Base-by-base conservation (phyloP, 2,329 filamentous ascomycete species). In the Colletotrichum sp. region DNA sequence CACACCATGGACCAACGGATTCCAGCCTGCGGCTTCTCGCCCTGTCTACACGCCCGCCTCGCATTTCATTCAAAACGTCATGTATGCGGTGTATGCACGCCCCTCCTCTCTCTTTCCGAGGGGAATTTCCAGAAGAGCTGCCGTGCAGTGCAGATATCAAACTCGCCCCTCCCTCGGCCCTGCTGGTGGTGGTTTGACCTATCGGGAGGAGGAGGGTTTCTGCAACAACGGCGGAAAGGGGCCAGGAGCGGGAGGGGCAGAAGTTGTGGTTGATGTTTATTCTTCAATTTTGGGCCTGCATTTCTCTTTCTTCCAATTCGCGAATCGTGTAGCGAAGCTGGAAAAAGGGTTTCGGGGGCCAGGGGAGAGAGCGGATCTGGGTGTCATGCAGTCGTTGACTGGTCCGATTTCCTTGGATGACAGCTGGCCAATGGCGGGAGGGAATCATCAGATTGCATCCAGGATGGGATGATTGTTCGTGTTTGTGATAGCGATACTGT, bases 261-360 rank as follows among this genome's bases (percentile, higher is more conserved):
- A n/a, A 59, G 55, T n/a, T 59, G 24, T 30, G 21, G 55, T 18
- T 10, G 18, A 26, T 18, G 30, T 61, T n/a, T 8, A 34, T 43
- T 43, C 36, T 61, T 34, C 32, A 61, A 63, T 70, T 70, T 70
- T 21, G 34, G 26, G 10, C 26, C 18, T 63, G 68, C 68, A 52
- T 55, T 52, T 21, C 32, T 52, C 43, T 52, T 52, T 70, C 21
- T 18, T 26, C n/a, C 36, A 70, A 63, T 70, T 70, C 68, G 34
- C 39, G 68, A 63, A 70, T 70, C 57, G 68, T 70, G 57, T 70
- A 70, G 68, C 57, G 68, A 70, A 69, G n/a, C 21, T 32, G 32
- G 21, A 6, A 24, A 28, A 43, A 63, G 57, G 68, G 36, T 63
- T 70, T 55, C 48, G n/a, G 43, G 18, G 43, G 43, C 43, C n/a